These are phyloP conservation scores for Mycena haematopus DNA, from an alignment of 768 basidiomycete genomes.

Conservation along the genomic window DNA sequence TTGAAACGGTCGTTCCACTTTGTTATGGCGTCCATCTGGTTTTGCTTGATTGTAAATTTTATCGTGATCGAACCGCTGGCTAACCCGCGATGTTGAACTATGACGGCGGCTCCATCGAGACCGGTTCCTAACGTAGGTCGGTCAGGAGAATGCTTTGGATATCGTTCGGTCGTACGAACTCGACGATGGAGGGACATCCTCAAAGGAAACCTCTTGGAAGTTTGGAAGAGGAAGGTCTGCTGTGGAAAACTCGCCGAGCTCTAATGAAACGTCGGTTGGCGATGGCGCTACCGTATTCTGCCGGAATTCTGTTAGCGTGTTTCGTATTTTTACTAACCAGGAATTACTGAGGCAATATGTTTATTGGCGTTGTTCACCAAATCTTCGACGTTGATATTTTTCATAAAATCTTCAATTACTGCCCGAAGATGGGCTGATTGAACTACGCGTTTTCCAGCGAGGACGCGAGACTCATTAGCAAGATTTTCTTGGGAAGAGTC, in stretches of 20 bases:
- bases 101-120: conserved; percentile 19
- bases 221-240: not conserved
- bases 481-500: not conserved
- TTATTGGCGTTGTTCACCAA: conserved; percentile 17
- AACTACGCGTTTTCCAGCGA: too few relatives aligned
- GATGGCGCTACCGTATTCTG: conserved; percentile 1
- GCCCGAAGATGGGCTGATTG: not conserved
- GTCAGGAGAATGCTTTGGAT: conserved; percentile 21
- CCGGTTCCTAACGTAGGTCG: conserved; percentile 15
- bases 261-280: not conserved
- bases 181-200: conserved; percentile 6
- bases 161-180: conserved; percentile 14
- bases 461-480: too few relatives aligned
- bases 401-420: conserved; percentile 13
- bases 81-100: conserved; percentile 36
- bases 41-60: conserved; percentile 33
- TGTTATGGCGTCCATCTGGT: conserved; percentile 27
- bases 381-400: conserved; percentile 5
- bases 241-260: not conserved
- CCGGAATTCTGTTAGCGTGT: not conserved
- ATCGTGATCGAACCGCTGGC: conserved; percentile 30
- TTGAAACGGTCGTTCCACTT: conserved; percentile 48
- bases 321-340: not conserved
- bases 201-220: not conserved
- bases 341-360: conserved; percentile 7